A percentile compares a stretch with the other conserved stretches of the same genome.
Evolutionary conservation across 2,329 filamentous ascomycete genomes (phyloP).

Genomic region (Teratosphaeria zuluensis): DNA sequence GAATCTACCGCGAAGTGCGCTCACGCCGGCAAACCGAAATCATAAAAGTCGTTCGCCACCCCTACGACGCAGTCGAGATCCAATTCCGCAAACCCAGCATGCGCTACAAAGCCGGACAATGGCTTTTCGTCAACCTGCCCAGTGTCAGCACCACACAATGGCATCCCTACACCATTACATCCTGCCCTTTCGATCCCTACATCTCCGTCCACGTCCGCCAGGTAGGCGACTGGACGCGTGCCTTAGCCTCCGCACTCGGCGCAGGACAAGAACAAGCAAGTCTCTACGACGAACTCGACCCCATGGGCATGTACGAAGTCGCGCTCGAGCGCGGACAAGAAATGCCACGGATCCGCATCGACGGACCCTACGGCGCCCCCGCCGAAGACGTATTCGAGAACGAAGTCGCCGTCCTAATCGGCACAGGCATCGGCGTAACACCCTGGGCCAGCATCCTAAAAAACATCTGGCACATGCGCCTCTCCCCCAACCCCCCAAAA

Average conservation of each 20-base stretch:
- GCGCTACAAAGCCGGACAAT: slow-evolving; percentile 97
- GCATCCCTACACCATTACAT: slow-evolving; percentile 99
- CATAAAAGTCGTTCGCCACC: slow-evolving; percentile 87
- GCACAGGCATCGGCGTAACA: slow-evolving; percentile 78
- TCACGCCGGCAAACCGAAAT: slow-evolving; percentile 78
- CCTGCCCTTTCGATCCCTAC: slow-evolving; percentile 91
- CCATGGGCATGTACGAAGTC: slow-evolving; percentile 95
- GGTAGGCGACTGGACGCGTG: slow-evolving; percentile 89
- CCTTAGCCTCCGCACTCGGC: slow-evolving; percentile 92
- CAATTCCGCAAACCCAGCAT: slow-evolving; percentile 95
- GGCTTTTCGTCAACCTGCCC: slow-evolving; percentile 92
- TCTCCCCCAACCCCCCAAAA: slow-evolving; percentile 76
- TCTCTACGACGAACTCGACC: slow-evolving; percentile 82
- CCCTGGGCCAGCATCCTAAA: slow-evolving; percentile 84
- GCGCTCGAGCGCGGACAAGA: slow-evolving; percentile 85
- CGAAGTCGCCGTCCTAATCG: slow-evolving; percentile 76
- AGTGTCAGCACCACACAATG: slow-evolving; percentile 83
- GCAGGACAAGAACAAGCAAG: slow-evolving; percentile 79
- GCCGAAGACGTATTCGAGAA: slow-evolving; percentile 96
- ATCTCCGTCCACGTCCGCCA: slow-evolving; percentile 91
- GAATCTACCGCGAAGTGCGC: slow-evolving; percentile 83
- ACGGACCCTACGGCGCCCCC: slow-evolving; percentile 91
- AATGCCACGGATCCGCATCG: slow-evolving; percentile 83
- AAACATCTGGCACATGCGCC: slow-evolving; percentile 95
- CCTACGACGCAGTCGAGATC: slow-evolving; percentile 93